A percentile compares a stretch with the other conserved stretches of the same genome.
Evolutionary conservation across 1,284 basidiomycete species (phyloP).

Genomic region (Sporisorium graminicola): DNA sequence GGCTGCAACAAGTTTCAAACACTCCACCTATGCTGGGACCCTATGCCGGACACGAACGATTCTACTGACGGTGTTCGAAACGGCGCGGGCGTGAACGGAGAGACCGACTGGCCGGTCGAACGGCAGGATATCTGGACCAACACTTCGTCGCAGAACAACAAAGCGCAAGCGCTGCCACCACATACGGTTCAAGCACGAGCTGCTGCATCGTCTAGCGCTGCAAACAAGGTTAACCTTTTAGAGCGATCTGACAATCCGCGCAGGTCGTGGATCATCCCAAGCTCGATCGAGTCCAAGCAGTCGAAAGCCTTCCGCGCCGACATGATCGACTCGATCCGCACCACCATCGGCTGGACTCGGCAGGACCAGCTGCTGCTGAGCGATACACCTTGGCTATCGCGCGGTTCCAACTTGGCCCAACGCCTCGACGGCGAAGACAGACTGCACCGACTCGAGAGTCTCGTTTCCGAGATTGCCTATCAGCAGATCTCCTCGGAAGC

Average conservation of each 20-base stretch:
- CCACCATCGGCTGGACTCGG: slow-evolving; percentile 39
- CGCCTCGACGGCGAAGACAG: slow-evolving; percentile 5
- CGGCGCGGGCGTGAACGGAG: neutral
- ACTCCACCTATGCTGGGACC: slow-evolving; percentile 44
- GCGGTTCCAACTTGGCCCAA: neutral
- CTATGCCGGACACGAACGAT: slow-evolving; percentile 1
- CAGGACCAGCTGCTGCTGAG: slow-evolving; percentile 29
- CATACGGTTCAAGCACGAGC: slow-evolving; percentile 8
- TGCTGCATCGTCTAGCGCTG: neutral
- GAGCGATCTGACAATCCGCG: neutral
- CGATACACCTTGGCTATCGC: slow-evolving; percentile 2
- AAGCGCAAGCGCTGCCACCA: slow-evolving; percentile 29
- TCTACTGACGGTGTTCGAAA: neutral
- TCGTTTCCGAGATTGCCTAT: neutral
- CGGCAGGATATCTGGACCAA: slow-evolving; percentile 59
- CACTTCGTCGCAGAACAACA: slow-evolving; percentile 35
- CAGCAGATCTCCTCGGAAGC: neutral
- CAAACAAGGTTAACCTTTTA: neutral
- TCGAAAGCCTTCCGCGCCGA: slow-evolving; percentile 36
- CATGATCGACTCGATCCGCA: slow-evolving; percentile 37
- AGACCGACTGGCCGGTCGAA: slow-evolving; percentile 52
- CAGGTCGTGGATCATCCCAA: slow-evolving; percentile 19
- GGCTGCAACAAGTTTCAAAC: slow-evolving; percentile 22
- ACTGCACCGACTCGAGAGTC: neutral
- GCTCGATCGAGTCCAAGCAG: slow-evolving; percentile 12